Base-by-base conservation (phyloP, 306 rosid genomes). In the Luffa acutangula region DNA sequence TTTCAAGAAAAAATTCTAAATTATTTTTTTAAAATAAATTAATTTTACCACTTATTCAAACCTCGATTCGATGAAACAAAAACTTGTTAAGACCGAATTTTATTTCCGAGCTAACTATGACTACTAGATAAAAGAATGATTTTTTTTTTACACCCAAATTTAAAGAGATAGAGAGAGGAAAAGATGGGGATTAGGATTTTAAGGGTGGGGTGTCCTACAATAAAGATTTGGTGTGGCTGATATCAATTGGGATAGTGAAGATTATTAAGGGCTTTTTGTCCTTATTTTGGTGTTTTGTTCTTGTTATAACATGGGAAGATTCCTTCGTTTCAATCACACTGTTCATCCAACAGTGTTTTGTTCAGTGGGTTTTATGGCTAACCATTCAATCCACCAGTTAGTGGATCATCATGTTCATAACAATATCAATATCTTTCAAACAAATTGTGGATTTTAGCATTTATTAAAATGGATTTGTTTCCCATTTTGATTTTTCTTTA, bases 271-370 rank as follows among this genome's bases (percentile, higher is more conserved):
- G 83, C 57, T 75, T 81, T 86, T 84, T 85, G 93, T 89, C 92
- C 60, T 91, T 85, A 86, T 84, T 81, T 87, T 83, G 80, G 81
- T 84, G 83, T 86, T 85, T 80, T 81, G 88, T 86, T 84, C 84
- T 58, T 79, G 83, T 25, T 63, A 76, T 86, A 91, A 89, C 97
- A 90, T 92, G 92, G 90, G 87, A 90, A 91, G 92, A 95, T 92
- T 92, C 98, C 85, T 82, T 77, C 79, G 20, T 79, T 85, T 85
- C 81, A 86, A 87, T 84, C 87, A 86, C 74, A 79, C 51, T 71
- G 72, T 81, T 85, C 85, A 85, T 82, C 81, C 80, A 85, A 85
- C 82, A 76, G 11, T 66, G 75, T 5, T 79, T 43, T 39, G 20
- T n/a, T 56, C 34, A 42, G 8, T 80, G 53, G 46, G 52, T 80